Evolutionary conservation across 2,329 filamentous ascomycete species (phyloP).

Genomic region (Paraphoma sp.): DNA sequence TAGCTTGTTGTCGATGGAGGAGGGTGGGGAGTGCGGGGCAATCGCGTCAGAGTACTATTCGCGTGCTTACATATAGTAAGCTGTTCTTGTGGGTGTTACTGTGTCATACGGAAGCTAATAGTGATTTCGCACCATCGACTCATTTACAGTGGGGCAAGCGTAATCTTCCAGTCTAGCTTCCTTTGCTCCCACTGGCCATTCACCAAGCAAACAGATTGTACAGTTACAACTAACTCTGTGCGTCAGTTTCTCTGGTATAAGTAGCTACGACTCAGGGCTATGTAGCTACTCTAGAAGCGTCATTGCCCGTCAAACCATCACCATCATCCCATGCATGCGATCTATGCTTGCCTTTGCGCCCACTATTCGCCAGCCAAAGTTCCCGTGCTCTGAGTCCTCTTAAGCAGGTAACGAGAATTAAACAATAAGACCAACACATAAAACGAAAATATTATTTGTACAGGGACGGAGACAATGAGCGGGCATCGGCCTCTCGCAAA

Average conservation of each 20-base stretch:
- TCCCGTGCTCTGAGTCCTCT: background rate
- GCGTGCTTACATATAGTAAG: no score
- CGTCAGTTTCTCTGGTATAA: background rate
- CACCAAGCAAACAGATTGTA: no score
- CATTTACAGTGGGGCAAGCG: no score
- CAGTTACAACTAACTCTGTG: no score
- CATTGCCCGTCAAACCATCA: background rate
- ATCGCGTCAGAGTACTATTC: no score
- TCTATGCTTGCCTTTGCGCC: background rate
- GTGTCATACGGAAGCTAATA: no score
- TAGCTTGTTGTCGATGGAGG: no score
- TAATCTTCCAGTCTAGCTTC: no score
- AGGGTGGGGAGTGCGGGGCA: no score
- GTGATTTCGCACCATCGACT: no score
- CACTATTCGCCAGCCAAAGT: background rate
- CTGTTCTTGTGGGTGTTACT: no score
- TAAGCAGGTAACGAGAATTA: background rate
- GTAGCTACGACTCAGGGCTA: background rate
- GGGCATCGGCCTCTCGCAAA: background rate
- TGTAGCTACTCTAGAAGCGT: slow-evolving; percentile 2
- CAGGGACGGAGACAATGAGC: background rate
- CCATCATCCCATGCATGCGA: background rate
- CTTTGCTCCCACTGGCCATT: no score
- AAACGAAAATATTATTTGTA: background rate
- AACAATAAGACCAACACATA: background rate